These are phyloP conservation scores for Gnomoniopsis smithogilvyi DNA, from an alignment of 2,329 filamentous ascomycete species.

Conservation along the genomic window DNA sequence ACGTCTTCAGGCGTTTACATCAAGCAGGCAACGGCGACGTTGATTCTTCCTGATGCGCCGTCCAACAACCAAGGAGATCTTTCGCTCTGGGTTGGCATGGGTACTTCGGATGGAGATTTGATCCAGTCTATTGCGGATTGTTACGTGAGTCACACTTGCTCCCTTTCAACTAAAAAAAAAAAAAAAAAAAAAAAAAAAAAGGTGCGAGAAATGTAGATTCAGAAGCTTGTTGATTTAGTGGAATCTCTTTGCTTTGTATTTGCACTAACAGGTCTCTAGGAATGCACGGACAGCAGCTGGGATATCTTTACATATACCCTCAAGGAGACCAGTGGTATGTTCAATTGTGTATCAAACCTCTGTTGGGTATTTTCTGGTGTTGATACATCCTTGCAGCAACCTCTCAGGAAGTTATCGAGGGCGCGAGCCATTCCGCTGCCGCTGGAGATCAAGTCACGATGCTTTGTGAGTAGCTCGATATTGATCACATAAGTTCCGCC, in stretches of 20 bases:
- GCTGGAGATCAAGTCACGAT: conserved; percentile 35
- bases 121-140: conserved; percentile 44
- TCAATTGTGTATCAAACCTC: neutral
- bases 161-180: no score
- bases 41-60: conserved; percentile 37
- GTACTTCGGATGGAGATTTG: conserved; percentile 40
- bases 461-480: conserved; percentile 25
- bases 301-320: conserved; percentile 41
- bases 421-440: conserved; percentile 23
- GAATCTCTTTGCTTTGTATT: neutral
- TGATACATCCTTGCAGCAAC: conserved; percentile 16
- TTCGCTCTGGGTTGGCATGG: conserved; percentile 50
- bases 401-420: conserved; percentile 32
- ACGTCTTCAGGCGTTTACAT: conserved; percentile 37
- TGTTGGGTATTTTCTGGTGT: neutral
- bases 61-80: conserved; percentile 32
- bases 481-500: neutral
- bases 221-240: no score
- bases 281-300: conserved; percentile 27
- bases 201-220: no score
- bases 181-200: no score
- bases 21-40: conserved; percentile 39
- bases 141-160: neutral
- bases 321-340: conserved; percentile 27
- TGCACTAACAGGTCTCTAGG: neutral